A percentile compares a stretch with the other conserved stretches of the same genome.
Evolutionary conservation across 345 rosid genomes (phyloP).

Genomic region (Kernera saxatilis): DNA sequence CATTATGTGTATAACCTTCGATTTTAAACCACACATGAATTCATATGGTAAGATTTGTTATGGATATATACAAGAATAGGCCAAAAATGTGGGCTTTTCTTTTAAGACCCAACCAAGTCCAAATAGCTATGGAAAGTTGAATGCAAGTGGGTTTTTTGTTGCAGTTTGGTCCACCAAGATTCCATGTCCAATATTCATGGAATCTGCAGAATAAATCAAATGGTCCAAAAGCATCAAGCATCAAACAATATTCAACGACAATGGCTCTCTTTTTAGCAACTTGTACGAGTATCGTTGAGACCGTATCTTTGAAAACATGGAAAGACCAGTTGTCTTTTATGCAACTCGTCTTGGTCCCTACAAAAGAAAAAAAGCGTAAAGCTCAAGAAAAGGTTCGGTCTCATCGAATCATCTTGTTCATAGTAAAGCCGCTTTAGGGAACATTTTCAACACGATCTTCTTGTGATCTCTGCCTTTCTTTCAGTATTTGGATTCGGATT

Average conservation of each 20-base stretch:
- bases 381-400: slow-evolving; percentile 22
- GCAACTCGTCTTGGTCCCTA: neutral
- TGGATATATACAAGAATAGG: neutral
- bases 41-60: neutral
- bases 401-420: neutral
- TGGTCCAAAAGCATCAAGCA: slow-evolving; percentile 29
- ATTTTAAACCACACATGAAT: neutral
- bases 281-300: slow-evolving; percentile 12
- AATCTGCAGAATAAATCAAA: slow-evolving; percentile 9
- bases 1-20: too few relatives aligned
- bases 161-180: slow-evolving; percentile 9
- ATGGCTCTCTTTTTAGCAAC: slow-evolving; percentile 11
- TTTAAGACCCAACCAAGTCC: neutral
- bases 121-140: neutral
- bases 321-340: neutral
- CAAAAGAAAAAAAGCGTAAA: neutral
- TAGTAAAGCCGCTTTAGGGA: slow-evolving; percentile 1
- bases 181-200: slow-evolving; percentile 12
- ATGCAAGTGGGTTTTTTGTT: slow-evolving; percentile 13
- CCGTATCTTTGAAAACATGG: slow-evolving; percentile 19
- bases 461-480: neutral
- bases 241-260: slow-evolving; percentile 2
- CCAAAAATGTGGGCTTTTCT: neutral
- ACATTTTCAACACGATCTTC: slow-evolving; percentile 14
- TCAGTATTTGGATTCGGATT: slow-evolving; percentile 10